These are phyloP conservation scores for Claviceps sp. DNA, from an alignment of 2,329 filamentous ascomycete species.

Conservation along the genomic window DNA sequence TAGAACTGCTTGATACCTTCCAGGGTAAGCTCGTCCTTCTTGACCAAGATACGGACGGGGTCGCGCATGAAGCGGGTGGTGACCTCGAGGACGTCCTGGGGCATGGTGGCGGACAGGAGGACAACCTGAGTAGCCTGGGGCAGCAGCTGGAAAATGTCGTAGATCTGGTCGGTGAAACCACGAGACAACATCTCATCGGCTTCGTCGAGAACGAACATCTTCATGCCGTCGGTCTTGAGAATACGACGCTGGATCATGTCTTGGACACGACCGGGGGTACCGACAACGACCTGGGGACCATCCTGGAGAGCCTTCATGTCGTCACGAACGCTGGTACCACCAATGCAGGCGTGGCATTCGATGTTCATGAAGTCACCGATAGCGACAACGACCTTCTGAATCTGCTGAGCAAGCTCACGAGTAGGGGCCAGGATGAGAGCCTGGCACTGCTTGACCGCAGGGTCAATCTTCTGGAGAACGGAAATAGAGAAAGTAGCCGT, in stretches of 20 bases:
- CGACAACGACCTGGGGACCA: constrained; percentile 92
- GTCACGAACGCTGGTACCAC: constrained; percentile 93
- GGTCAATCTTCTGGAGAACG: constrained; percentile 96
- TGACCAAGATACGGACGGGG: constrained; percentile 96
- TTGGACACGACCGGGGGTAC: constrained; percentile 94
- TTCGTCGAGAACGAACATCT: constrained; percentile 99
- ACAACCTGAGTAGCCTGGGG: constrained; percentile 98
- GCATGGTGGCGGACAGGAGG: constrained; percentile 95
- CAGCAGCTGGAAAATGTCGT: constrained; percentile 99
- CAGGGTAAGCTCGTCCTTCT: constrained; percentile 98
- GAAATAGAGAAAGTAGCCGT: constrained; percentile 99
- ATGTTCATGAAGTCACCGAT: constrained; percentile 99
- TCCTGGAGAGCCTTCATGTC: constrained; percentile 97
- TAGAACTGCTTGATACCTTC: constrained; percentile 99
- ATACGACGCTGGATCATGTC: constrained; percentile 99
- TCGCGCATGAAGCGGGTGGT: constrained; percentile 99
- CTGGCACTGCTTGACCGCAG: constrained; percentile 90
- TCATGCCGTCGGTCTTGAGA: constrained; percentile 94
- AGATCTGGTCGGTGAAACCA: constrained; percentile 99
- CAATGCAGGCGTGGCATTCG: constrained; percentile 98
- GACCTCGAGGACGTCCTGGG: constrained; percentile 96
- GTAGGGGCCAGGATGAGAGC: constrained; percentile 95
- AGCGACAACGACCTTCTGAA: constrained; percentile 97
- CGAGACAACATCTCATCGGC: constrained; percentile 99
- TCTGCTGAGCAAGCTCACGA: constrained; percentile 97